Conservation (phyloP, 139 green algal species). For the Zygnema circumcarinatum region DNA sequence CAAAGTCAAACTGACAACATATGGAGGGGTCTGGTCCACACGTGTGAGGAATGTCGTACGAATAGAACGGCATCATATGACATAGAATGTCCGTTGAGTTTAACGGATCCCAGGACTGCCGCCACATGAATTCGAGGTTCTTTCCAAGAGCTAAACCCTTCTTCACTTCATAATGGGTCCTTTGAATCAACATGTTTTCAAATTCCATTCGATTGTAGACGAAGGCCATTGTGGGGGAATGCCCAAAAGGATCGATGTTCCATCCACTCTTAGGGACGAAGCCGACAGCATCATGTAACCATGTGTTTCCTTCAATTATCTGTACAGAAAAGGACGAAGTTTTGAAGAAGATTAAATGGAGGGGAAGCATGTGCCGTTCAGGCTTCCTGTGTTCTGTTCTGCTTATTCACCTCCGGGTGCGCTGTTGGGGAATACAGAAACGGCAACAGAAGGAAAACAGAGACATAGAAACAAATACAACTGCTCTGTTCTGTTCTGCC, state of each 20-base stretch:
- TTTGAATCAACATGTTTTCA: slow-evolving; percentile 55
- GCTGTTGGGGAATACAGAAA: slow-evolving; percentile 6
- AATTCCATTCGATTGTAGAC: slow-evolving; percentile 32
- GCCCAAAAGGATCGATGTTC: slow-evolving; percentile 59
- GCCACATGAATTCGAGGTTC: slow-evolving; percentile 57
- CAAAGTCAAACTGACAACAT: slow-evolving; percentile 62
- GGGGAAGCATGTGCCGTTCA: background rate
- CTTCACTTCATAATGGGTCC: slow-evolving; percentile 60
- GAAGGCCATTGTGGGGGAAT: slow-evolving; percentile 56
- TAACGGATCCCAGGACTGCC: slow-evolving; percentile 47
- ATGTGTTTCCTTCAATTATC: slow-evolving; percentile 58
- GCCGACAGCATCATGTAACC: slow-evolving; percentile 40
- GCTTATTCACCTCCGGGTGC: background rate
- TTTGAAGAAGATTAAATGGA: background rate
- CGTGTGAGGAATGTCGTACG: slow-evolving; percentile 57
- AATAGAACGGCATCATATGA: slow-evolving; percentile 63
- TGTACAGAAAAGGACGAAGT: background rate
- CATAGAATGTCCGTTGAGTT: slow-evolving; percentile 49
- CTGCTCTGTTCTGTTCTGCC: no score
- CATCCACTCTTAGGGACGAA: slow-evolving; percentile 33
- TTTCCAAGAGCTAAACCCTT: slow-evolving; percentile 35
- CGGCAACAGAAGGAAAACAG: slow-evolving; percentile 19
- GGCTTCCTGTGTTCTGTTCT: background rate
- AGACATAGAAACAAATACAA: slow-evolving; percentile 23
- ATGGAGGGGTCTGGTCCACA: slow-evolving; percentile 54